Base-by-base conservation (phyloP, 441 rosid genomes). In the Populus trichocarpa region DNA sequence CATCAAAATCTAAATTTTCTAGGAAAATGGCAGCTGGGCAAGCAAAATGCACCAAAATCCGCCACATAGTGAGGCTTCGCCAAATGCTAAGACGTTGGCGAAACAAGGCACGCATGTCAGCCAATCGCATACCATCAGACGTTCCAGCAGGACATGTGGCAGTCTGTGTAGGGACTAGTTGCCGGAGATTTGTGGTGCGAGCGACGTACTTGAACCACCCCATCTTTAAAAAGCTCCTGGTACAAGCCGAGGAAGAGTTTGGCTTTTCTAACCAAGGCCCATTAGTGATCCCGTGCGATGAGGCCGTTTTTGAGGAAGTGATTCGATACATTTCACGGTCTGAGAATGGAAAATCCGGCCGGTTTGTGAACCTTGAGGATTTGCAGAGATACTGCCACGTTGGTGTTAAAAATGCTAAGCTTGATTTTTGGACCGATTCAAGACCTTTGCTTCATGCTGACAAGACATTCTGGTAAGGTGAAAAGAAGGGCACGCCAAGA, bases 111-210 rank as follows among this genome's bases (percentile, higher is more conserved):
- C 79, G 97, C n/a, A 75, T 82, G 83, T 87, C 98, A 0, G 87
- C 89, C 59, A 72, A 74, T 69, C 82, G 81, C 5, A 83, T 87
- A 5, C 96, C 97, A 26, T 87, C 94, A 5, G 99, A 93, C 81
- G 98, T 96, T 23, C 99, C 99, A 0, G 84, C 92, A 8, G 99
- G 99, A 28, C 93, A 96, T 88, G 96, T 96, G 79, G 99, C 97
- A 8, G 87, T 96, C 53, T 88, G 88, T 70, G 98, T 93, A 1
- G 98, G 99, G 2, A 78, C 74, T 79, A 87, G 77, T 5, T 84
- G 86, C 87, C 78, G 88, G 92, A 87, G 99, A 81, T 96, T 88
- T 38, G 91, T 96, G 64, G 94, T 96, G 77, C 95, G 92, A 0
- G 92, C 99, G 75, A 81, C 95, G 80, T 85, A 92, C 85, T 88